Conservation (phyloP, 1,284 basidiomycete genomes). For the Trametes hirsuta region DNA sequence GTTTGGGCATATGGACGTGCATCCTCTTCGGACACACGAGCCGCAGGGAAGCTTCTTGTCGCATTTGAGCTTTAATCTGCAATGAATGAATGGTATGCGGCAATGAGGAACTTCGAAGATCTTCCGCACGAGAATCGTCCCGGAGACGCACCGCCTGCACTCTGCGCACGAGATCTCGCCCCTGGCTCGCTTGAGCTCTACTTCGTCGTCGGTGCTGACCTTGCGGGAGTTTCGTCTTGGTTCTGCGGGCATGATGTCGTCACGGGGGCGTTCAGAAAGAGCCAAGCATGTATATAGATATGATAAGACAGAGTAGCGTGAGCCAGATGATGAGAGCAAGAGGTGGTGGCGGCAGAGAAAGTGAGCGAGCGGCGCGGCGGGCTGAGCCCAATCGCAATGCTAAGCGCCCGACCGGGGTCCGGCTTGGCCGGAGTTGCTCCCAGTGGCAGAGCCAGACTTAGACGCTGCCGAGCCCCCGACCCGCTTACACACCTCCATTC, state of each 20-base stretch:
- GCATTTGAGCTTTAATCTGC: constrained; percentile 75
- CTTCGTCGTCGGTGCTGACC: constrained; percentile 38
- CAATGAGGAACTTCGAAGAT: background rate
- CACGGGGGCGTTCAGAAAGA: background rate
- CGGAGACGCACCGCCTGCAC: constrained; percentile 58
- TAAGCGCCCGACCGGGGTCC: too few species aligned
- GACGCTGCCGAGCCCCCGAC: too few species aligned
- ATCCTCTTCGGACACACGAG: constrained; percentile 74
- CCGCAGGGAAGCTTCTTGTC: constrained; percentile 77
- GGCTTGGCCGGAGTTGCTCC: too few species aligned
- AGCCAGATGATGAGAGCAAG: background rate
- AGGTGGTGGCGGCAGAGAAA: too few species aligned
- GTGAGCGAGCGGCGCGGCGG: background rate
- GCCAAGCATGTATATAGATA: background rate
- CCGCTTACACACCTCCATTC: too few species aligned
- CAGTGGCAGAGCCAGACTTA: too few species aligned
- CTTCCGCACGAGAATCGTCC: background rate
- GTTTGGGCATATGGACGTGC: constrained; percentile 76
- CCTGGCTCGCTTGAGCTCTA: constrained; percentile 64
- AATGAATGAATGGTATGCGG: background rate
- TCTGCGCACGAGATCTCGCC: constrained; percentile 75
- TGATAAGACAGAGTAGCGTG: background rate
- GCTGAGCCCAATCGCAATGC: too few species aligned
- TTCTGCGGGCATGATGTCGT: constrained; percentile 32
- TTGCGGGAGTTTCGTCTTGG: constrained; percentile 32